phyloP scores from a whole-genome alignment of 257 asterid genomes.

The Solanum etuberosum region DNA sequence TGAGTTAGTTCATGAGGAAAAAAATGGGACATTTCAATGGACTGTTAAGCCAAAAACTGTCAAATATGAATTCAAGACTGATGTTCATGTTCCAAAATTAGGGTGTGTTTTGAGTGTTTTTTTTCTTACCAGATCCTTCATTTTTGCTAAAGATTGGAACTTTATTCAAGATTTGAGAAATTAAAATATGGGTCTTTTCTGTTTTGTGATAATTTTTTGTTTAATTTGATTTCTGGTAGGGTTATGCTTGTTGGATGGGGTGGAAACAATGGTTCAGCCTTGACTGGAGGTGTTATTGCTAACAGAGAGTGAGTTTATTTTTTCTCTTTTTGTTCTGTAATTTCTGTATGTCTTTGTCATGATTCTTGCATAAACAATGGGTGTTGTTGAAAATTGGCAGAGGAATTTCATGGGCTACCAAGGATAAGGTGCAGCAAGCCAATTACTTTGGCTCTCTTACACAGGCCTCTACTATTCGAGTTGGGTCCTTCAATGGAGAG shows the following conservation, averaged over 20 bases:
- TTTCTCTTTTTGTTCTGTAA: no score
- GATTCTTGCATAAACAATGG: neutral
- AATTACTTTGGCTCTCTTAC: slow-evolving; percentile 93
- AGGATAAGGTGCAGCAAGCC: slow-evolving; percentile 90
- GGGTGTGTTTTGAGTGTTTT: slow-evolving; percentile 34
- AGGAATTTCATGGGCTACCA: slow-evolving; percentile 98
- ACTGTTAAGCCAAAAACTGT: slow-evolving; percentile 84
- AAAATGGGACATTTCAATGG: slow-evolving; percentile 74
- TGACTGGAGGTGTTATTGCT: slow-evolving; percentile 89
- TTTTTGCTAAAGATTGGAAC: neutral
- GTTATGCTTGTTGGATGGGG: slow-evolving; percentile 99
- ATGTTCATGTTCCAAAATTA: slow-evolving; percentile 72
- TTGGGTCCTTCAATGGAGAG: slow-evolving; percentile 93
- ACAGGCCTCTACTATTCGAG: slow-evolving; percentile 83
- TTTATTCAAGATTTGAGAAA: neutral
- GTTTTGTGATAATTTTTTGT: neutral
- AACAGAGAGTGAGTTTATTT: slow-evolving; percentile 69
- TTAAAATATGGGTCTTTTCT: neutral
- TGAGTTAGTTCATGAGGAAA: slow-evolving; percentile 82
- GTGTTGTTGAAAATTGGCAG: slow-evolving; percentile 21
- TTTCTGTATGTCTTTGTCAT: neutral
- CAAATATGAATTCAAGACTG: slow-evolving; percentile 77
- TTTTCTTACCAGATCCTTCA: neutral
- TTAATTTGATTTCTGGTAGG: slow-evolving; percentile 20
- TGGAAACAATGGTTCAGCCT: slow-evolving; percentile 94